These are phyloP conservation scores for Microsporum audouinii DNA, from an alignment of 2,329 filamentous ascomycete genomes.

Conservation along the genomic window DNA sequence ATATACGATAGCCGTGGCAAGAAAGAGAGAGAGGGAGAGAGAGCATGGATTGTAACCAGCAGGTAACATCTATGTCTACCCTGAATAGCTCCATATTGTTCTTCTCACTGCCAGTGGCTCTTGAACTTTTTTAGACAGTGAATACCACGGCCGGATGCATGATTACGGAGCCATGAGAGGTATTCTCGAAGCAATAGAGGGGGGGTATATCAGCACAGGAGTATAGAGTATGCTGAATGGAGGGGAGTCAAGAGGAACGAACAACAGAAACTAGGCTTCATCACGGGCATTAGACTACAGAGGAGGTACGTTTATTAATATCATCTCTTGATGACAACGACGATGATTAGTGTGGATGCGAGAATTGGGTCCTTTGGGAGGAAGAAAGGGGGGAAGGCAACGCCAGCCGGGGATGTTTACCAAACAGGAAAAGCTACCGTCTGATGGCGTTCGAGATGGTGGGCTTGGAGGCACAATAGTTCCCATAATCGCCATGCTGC, in stretches of 20 bases:
- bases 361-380: neutral
- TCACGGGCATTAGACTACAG: neutral
- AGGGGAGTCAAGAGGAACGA: neutral
- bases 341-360: neutral
- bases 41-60: too few relatives aligned
- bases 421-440: neutral
- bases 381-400: neutral
- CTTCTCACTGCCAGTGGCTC: too few relatives aligned
- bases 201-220: neutral
- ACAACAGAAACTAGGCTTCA: neutral
- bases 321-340: neutral
- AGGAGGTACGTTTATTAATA: neutral
- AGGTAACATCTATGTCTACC: too few relatives aligned
- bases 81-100: too few relatives aligned
- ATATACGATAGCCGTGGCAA: neutral
- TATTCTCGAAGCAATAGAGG: neutral
- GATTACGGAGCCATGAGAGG: too few relatives aligned
- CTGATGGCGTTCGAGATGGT: neutral
- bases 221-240: neutral
- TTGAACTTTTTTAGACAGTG: too few relatives aligned
- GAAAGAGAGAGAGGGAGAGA: neutral
- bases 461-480: neutral
- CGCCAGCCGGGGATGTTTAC: neutral
- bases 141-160: too few relatives aligned
- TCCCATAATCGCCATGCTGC: neutral